Evolutionary conservation across 2,329 filamentous ascomycete genomes (phyloP), one percentile per base, ranked within the genome.

Genomic region (Ophiostoma tasmaniense): DNA sequence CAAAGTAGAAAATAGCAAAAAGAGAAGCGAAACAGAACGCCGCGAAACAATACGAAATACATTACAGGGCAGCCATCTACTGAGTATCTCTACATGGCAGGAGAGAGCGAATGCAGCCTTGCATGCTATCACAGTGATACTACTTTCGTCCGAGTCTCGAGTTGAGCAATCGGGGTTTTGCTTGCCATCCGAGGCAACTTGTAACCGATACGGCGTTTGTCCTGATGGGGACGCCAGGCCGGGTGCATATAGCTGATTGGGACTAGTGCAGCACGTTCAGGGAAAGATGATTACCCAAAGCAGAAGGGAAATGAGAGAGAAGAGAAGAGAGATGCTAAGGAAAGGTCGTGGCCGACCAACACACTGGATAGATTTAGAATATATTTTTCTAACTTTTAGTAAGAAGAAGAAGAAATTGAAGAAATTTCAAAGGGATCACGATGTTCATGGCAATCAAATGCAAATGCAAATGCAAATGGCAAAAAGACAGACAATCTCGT

Each of bases 221-320:
- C 55, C 55, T 30, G 55, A 61, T 61, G 14, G n/a, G 55, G 55
- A 61, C 13, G 30, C 55, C 10, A 61, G 55, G 22, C 25, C 55
- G 55, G 55, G 55, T 28, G 55, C 55, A 61, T 61, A 30, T 30
- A 17, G 55, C 55, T 30, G 55, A 61, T 61, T 25, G 14, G 25
- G 55, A 61, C 55, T 61, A 61, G 55, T 61, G 55, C 25, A 61
- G 55, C 55, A 61, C 22, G 50, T 55, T 13, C 50, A 55, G 50
- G 50, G 50, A 25, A 55, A 13, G 50, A 25, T 4, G 4, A 55
- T 55, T 11, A 1, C 50, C 50, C 22, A 55, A 55, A 61, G 25
- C 22, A 61, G 55, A 61, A 61, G 55, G 55, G 50, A 55, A 25
- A 55, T 55, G 50, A 55, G 45, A 22, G 50, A 25, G 10, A 25